Evolutionary conservation across 176 grass and related monocot genomes (phyloP).

Genomic region (Cenchrus americanus): DNA sequence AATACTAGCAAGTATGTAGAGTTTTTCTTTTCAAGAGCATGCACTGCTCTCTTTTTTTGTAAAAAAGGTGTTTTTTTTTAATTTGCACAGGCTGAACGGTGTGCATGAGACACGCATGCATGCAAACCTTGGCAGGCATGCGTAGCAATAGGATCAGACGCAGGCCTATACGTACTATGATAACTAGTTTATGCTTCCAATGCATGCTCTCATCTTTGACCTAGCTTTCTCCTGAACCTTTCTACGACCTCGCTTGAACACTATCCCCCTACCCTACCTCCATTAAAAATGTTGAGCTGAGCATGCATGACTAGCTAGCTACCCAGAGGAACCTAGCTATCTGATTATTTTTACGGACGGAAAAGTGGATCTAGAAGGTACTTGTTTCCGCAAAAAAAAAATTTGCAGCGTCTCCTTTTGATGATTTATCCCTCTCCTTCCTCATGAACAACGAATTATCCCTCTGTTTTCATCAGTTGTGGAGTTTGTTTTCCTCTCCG

Average conservation of each 20-base stretch:
- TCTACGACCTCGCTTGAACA: conserved; percentile 3
- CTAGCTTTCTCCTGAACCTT: neutral
- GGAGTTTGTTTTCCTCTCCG: too few relatives aligned
- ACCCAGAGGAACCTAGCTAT: neutral
- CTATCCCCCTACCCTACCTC: neutral
- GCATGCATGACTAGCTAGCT: neutral
- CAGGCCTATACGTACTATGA: conserved; percentile 31
- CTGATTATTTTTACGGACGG: neutral
- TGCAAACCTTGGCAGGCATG: neutral
- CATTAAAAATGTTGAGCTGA: conserved; percentile 4
- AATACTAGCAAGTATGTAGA: neutral
- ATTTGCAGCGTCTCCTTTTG: too few relatives aligned
- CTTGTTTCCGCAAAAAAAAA: too few relatives aligned
- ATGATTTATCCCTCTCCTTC: too few relatives aligned
- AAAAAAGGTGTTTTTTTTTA: neutral
- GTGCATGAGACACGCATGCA: conserved; percentile 20
- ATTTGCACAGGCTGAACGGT: neutral
- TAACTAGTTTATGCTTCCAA: conserved; percentile 44
- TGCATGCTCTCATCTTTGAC: conserved; percentile 30
- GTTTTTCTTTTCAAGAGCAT: neutral
- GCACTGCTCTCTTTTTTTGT: neutral
- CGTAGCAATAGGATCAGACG: conserved; percentile 25
- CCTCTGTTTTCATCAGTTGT: too few relatives aligned
- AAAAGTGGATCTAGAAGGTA: neutral
- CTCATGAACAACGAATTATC: too few relatives aligned